Percentiles rank a stretch among this genome's conserved stretches.
phyloP scores from a whole-genome alignment of 306 rosid genomes.

The Castanopsis chinensis region DNA sequence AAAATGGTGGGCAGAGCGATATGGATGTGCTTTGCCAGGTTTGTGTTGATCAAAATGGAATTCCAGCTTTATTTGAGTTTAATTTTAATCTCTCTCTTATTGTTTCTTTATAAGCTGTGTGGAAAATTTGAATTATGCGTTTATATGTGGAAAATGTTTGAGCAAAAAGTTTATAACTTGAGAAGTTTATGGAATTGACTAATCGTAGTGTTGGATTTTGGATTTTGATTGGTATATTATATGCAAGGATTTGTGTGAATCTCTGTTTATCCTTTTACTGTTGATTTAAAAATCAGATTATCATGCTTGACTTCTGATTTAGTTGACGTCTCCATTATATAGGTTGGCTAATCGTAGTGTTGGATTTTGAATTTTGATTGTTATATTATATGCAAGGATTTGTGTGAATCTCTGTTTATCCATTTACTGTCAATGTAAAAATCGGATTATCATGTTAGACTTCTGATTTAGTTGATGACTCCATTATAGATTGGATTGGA shows the following conservation, averaged over 20 bases:
- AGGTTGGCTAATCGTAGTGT: slow-evolving; percentile 47
- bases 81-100: no score
- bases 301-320: not conserved
- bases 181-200: no score
- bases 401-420: not conserved
- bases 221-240: no score
- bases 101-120: not conserved
- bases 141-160: no score
- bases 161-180: no score
- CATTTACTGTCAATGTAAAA: slow-evolving; percentile 1
- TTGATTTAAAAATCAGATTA: slow-evolving; percentile 9
- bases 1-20: slow-evolving; percentile 74
- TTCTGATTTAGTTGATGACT: no score
- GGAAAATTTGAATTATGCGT: no score
- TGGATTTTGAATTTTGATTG: no score
- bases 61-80: not conserved
- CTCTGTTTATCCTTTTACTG: not conserved
- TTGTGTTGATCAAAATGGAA: not conserved
- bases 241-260: no score
- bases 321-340: slow-evolving; percentile 9
- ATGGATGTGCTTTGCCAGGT: slow-evolving; percentile 95
- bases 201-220: no score
- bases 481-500: slow-evolving; percentile 79
- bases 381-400: no score
- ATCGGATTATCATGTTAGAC: not conserved